Percentiles rank a stretch among this genome's conserved stretches.
Conservation (phyloP, 306 rosid species). For the Malus asiatica region DNA sequence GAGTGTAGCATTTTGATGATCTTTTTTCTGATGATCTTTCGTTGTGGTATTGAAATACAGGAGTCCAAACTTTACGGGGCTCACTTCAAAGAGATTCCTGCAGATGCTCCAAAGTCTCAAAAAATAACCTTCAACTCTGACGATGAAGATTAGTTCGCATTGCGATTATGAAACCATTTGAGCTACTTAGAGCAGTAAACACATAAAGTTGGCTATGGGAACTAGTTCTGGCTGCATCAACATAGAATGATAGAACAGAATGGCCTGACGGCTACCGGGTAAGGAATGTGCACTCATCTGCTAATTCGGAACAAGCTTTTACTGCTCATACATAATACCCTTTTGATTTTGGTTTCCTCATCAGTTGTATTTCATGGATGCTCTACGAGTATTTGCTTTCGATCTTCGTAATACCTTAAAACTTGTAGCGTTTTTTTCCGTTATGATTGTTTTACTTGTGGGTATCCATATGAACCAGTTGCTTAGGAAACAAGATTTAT, state of each 20-base stretch:
- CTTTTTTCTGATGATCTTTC: too few relatives aligned
- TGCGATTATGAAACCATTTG: neutral
- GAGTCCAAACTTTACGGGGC: conserved; percentile 94
- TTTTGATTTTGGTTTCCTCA: neutral
- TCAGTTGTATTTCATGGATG: neutral
- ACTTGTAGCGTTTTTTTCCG: neutral
- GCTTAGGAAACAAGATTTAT: too few relatives aligned
- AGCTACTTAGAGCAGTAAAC: neutral
- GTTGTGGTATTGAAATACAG: conserved; percentile 24
- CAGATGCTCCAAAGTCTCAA: conserved; percentile 64
- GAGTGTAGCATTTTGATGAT: too few relatives aligned
- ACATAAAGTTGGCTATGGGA: neutral
- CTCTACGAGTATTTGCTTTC: neutral
- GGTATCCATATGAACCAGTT: too few relatives aligned
- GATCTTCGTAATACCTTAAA: neutral
- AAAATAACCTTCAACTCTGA: conserved; percentile 81
- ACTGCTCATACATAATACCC: too few relatives aligned
- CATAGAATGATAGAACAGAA: too few relatives aligned
- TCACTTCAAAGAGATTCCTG: conserved; percentile 85
- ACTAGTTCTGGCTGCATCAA: neutral
- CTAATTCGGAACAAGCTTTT: too few relatives aligned
- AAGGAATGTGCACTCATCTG: neutral
- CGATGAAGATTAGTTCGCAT: conserved; percentile 48
- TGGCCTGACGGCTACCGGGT: too few relatives aligned
- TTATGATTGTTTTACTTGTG: neutral